Evolutionary conservation across 257 asterid species (phyloP).

Genomic region (Penstemon davidsonii): DNA sequence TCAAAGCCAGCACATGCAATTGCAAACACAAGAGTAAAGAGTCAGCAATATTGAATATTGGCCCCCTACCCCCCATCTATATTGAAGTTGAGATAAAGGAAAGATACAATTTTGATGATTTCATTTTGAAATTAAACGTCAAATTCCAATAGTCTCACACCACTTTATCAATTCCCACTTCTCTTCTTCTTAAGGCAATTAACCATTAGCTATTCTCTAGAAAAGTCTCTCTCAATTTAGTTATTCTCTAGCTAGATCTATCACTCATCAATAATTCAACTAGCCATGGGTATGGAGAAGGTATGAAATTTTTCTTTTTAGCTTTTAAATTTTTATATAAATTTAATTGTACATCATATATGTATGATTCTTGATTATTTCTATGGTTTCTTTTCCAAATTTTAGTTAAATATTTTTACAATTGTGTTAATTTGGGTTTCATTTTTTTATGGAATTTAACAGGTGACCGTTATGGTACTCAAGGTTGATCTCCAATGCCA

Average conservation of each 20-base stretch:
- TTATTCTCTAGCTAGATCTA: slow-evolving; percentile 10
- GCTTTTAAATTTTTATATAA: background rate
- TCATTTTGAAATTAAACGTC: slow-evolving; percentile 19
- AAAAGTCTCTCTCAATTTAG: slow-evolving; percentile 13
- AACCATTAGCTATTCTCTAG: background rate
- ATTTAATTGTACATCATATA: background rate
- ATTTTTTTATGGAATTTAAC: background rate
- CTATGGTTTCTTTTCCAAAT: background rate
- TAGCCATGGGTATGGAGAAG: slow-evolving; percentile 42
- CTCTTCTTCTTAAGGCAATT: background rate
- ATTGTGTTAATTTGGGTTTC: background rate
- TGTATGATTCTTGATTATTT: background rate
- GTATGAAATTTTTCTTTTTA: slow-evolving; percentile 20
- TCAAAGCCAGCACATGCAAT: slow-evolving; percentile 51
- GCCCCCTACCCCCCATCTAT: background rate
- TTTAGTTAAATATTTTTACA: too few species aligned
- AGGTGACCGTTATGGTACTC: slow-evolving; percentile 70
- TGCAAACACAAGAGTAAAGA: slow-evolving; percentile 48
- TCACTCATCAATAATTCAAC: background rate
- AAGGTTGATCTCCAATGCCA: slow-evolving; percentile 84
- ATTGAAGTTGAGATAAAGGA: too few species aligned
- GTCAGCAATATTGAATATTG: slow-evolving; percentile 39
- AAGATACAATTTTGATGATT: slow-evolving; percentile 16
- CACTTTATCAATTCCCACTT: background rate
- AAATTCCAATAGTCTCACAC: slow-evolving; percentile 4